A percentile compares a stretch with the other conserved stretches of the same genome.
These are phyloP conservation scores for Venturia nashicola DNA, from an alignment of 2,329 filamentous ascomycete species.

Conservation along the genomic window DNA sequence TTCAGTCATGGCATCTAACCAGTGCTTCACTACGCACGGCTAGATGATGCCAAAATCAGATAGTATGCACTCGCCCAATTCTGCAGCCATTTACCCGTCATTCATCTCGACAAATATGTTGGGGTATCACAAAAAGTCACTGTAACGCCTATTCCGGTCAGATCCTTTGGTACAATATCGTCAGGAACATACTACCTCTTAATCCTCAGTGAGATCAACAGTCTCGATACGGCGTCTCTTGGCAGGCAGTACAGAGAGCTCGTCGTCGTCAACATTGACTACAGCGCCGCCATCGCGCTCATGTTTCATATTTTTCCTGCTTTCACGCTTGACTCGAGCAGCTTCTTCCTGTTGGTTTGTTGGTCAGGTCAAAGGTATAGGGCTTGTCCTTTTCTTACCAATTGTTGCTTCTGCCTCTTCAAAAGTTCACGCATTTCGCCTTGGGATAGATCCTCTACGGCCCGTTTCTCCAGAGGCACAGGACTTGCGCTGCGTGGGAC, in stretches of 20 bases:
- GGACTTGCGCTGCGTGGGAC: conserved; percentile 20
- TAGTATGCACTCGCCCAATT: background rate
- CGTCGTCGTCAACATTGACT: background rate
- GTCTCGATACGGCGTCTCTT: background rate
- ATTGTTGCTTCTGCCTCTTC: conserved; percentile 11
- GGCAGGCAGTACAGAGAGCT: background rate
- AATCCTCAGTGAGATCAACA: background rate
- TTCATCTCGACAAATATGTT: background rate
- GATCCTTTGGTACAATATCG: background rate
- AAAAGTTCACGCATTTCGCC: conserved; percentile 17
- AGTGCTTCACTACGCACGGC: no score
- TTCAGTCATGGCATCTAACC: no score
- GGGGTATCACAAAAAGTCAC: background rate
- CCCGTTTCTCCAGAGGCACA: conserved; percentile 15
- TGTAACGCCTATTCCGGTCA: background rate
- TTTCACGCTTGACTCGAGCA: conserved; percentile 4
- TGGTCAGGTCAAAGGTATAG: background rate
- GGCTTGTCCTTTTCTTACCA: background rate
- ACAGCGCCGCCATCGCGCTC: background rate
- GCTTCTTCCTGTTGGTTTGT: background rate
- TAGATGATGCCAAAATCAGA: no score
- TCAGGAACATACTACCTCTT: background rate
- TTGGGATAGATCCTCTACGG: conserved; percentile 14
- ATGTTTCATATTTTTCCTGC: background rate
- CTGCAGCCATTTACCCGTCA: background rate